phyloP scores from a whole-genome alignment of 2,329 filamentous ascomycete genomes.

The Penicillium sp. region DNA sequence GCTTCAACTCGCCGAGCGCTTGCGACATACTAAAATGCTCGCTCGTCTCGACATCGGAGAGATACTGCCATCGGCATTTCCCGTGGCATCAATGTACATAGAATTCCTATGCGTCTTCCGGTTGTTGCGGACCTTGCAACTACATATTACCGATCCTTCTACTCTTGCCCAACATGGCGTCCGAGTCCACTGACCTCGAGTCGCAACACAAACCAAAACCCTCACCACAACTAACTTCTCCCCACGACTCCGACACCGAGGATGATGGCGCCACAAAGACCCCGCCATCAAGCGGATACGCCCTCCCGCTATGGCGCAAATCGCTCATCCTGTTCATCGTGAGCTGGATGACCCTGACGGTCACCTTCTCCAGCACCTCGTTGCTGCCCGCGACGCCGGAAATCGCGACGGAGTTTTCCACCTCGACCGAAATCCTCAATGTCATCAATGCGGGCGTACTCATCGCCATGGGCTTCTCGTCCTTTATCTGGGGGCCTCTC shows the following conservation, averaged over 20 bases:
- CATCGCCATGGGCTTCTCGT: constrained; percentile 40
- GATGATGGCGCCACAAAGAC: constrained; percentile 10
- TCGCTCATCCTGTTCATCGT: constrained; percentile 42
- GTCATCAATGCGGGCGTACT: constrained; percentile 40
- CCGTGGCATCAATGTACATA: too few species aligned
- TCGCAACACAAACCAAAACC: constrained; percentile 18
- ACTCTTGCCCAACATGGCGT: constrained; percentile 12
- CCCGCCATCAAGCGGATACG: constrained; percentile 21
- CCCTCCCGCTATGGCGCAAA: constrained; percentile 39
- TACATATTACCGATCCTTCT: background rate
- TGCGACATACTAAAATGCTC: constrained; percentile 3
- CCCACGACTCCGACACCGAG: constrained; percentile 19
- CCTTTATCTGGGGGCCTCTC: constrained; percentile 38
- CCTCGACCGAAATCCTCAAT: constrained; percentile 36
- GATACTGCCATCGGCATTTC: too few species aligned
- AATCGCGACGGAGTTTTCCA: constrained; percentile 40
- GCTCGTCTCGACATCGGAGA: too few species aligned
- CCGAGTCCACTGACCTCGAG: constrained; percentile 12
- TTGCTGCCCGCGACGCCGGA: constrained; percentile 42
- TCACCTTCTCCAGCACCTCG: constrained; percentile 45
- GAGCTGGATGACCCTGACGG: constrained; percentile 43
- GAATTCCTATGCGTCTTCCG: too few species aligned
- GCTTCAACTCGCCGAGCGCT: constrained; percentile 3
- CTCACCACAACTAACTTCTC: constrained; percentile 11
- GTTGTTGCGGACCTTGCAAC: too few species aligned